Base-by-base conservation (phyloP, 116 monocot genomes). In the Posidonia oceanica region DNA sequence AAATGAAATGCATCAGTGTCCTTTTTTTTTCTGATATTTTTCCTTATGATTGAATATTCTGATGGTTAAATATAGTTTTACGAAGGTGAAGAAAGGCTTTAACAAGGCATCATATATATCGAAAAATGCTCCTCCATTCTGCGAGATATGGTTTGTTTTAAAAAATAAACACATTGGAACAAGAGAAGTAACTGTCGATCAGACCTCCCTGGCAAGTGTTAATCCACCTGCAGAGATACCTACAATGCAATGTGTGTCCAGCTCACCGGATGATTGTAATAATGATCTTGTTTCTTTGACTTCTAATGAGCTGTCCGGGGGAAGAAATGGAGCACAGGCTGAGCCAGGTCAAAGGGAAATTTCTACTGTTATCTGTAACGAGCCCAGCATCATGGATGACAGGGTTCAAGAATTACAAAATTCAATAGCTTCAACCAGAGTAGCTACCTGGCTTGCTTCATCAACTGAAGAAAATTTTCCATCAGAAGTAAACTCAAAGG, bases 131-230 rank as follows among this genome's bases (percentile, higher is more conserved):
- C 87, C 94, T 78, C 42, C 69, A 39, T 93, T 85, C 60, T 94
- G 90, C 78, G 85, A 94, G 74, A 81, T 89, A 73, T 87, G 81
- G 81, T 94, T 89, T 62, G 76, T 94, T 23, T 68, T 64, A 63
- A 87, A 83, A 77, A 87, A 85, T 59, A 81, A 81, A 52, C 83
- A 80, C 78, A 62, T 87, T 12, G 83, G 85, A 83, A 84, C 81
- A 36, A 83, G 80, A 72, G 83, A 90, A 55, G 80, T 81, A 55
- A 79, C 54, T 75, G 59, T 66, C 23, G 62, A 18, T 38, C 40
- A 57, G 40, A 40, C 70, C 18, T 54, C 40, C 53, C 38, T 51
- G 18, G 7, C 22, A 52, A 16, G 64, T 12, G 51, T 38, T 66
- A 44, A 53, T 75, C 54, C 64, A 18, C 68, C 69, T 82, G 73